These are phyloP conservation scores for Phaffomyces antillensis DNA, from an alignment of 805 yeast species.

Conservation along the genomic window DNA sequence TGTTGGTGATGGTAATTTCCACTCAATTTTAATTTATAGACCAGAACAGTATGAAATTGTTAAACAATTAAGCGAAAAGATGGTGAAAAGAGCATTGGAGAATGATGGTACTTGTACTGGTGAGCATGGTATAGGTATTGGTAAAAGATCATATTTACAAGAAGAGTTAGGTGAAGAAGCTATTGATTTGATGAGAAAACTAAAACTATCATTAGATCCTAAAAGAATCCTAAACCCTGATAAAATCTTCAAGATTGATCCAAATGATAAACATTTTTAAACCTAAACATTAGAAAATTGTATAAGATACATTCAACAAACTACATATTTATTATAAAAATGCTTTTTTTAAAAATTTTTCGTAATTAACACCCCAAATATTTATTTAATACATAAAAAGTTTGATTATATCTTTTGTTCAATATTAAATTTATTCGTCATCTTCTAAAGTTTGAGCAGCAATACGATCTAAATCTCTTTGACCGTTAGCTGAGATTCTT, in stretches of 20 bases:
- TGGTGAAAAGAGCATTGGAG: conserved; percentile 56
- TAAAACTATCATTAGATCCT: conserved; percentile 68
- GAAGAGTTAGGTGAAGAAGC: conserved; percentile 61
- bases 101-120: conserved; percentile 80
- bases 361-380: conserved; percentile 12
- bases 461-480: conserved; percentile 99
- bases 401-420: not conserved
- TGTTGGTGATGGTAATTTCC: conserved; percentile 78
- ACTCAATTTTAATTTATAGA: conserved; percentile 52
- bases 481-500: conserved; percentile 98
- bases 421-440: conserved; percentile 44
- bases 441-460: conserved; percentile 97
- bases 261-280: conserved; percentile 29
- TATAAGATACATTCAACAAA: no score
- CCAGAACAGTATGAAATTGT: conserved; percentile 41
- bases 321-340: not conserved
- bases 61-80: conserved; percentile 42
- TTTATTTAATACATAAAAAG: conserved; percentile 10
- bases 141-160: conserved; percentile 52
- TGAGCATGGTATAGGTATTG: conserved; percentile 77
- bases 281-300: not conserved
- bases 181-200: conserved; percentile 59
- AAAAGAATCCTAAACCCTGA: conserved; percentile 67
- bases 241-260: conserved; percentile 60
- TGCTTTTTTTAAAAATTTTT: conserved; percentile 5